Percentiles rank a stretch among this genome's conserved stretches.
Conservation (phyloP, 106 monocot species). For the Dendrobium chrysotoxum region DNA sequence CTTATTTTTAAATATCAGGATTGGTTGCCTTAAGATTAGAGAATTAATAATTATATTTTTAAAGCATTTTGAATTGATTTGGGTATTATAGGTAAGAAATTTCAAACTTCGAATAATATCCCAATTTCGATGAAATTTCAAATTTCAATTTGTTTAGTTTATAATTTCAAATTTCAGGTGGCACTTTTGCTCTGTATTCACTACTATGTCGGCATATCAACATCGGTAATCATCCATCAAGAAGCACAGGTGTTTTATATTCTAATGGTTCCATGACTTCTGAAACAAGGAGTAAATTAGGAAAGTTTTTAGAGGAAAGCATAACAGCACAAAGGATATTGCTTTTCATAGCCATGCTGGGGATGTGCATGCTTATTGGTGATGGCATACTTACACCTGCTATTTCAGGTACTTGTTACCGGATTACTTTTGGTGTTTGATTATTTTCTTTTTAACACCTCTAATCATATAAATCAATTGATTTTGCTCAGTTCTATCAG, state of each 20-base stretch:
- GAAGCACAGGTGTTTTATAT: not conserved
- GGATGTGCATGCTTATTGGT: constrained; percentile 86
- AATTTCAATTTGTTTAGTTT: not conserved
- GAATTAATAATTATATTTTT: too few species aligned
- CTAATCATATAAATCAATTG: not conserved
- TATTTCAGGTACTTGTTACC: constrained; percentile 47
- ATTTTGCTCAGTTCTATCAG: constrained; percentile 54
- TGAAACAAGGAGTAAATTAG: constrained; percentile 21
- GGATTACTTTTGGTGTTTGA: not conserved
- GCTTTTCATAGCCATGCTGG: constrained; percentile 57
- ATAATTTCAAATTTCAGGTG: constrained; percentile 38
- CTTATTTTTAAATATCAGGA: too few species aligned
- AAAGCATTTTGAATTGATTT: too few species aligned
- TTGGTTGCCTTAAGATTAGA: too few species aligned
- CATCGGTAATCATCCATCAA: constrained; percentile 53
- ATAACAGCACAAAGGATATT: constrained; percentile 39
- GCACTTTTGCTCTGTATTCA: constrained; percentile 80
- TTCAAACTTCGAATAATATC: not conserved
- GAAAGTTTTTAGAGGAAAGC: constrained; percentile 51
- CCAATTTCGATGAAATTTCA: not conserved
- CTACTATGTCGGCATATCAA: constrained; percentile 63
- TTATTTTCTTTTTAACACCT: not conserved
- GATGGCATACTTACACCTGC: constrained; percentile 91
- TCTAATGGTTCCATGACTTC: not conserved
- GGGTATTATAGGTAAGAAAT: not conserved